Evolutionary conservation across 495 filamentous ascomycete species (phyloP), one percentile per base, ranked within the genome.

Genomic region (Staphylotrichum longicolle): DNA sequence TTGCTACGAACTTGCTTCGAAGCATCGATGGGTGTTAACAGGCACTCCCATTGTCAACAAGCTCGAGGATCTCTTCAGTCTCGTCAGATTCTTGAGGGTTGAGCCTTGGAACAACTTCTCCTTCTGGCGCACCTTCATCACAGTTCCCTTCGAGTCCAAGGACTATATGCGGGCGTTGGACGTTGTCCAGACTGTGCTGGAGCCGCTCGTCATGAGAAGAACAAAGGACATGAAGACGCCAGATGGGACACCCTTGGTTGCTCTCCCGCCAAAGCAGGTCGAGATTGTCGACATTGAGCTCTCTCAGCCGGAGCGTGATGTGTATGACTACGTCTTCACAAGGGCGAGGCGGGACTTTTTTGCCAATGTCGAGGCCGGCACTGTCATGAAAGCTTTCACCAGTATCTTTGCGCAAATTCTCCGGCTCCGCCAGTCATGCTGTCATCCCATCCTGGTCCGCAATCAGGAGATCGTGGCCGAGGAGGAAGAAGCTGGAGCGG

Each of bases 221-320:
- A 98, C 94, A 0, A 98, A 98, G 72, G 91, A 93, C 59, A 98
- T 98, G 94, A 96, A 92, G 72, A 97, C 91, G 0, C 94, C 94
- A 0, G 86, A 92, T 47, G 94, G 95, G 8, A 79, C 90, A 64
- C 89, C 90, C 32, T 70, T 98, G 15, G 93, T 98, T 0, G 86
- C 90, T 0, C 77, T 98, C 7, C 94, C 93, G n/a, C 85, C 85
- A 7, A 87, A 90, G 63, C 85, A 82, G 0, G 83, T 97, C 59
- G 85, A 89, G 20, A 88, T 98, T 53, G 88, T 96, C 54, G 85
- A 92, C 48, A 82, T 98, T 35, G 86, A 96, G 65, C 83, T 98
- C 20, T 91, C 91, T 0, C 78, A 88, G 57, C 77, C 87, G 52
- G 93, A 98, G 73, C 83, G 90, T 44, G 92, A 91, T 63, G 90